phyloP scores from a whole-genome alignment of 371 early-diverging fungal species.

The Mortierella sp. region DNA sequence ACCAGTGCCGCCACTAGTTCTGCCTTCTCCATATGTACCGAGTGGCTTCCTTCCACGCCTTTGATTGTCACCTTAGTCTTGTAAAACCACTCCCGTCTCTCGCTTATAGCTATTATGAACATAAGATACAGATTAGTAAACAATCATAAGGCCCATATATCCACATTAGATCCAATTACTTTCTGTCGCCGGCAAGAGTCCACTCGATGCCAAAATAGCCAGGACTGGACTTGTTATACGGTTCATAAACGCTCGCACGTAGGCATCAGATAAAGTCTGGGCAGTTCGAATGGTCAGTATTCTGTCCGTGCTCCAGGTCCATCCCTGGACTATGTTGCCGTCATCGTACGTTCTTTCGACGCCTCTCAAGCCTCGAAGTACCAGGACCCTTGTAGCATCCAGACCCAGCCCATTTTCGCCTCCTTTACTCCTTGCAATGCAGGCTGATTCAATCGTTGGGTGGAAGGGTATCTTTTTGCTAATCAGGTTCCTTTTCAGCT shows the following conservation, averaged over 20 bases:
- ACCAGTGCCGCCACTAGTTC: slow-evolving; percentile 7
- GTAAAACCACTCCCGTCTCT: slow-evolving; percentile 4
- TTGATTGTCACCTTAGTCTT: slow-evolving; percentile 12
- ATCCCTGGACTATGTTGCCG: slow-evolving; percentile 6
- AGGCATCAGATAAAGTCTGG: slow-evolving; percentile 16
- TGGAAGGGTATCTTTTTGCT: slow-evolving; percentile 19
- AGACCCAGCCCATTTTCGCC: slow-evolving; percentile 3
- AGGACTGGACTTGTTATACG: slow-evolving; percentile 15
- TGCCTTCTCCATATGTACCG: slow-evolving; percentile 23
- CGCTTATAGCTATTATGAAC: slow-evolving; percentile 12
- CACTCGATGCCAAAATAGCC: slow-evolving; percentile 12
- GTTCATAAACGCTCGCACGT: slow-evolving; percentile 15
- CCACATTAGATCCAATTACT: no score
- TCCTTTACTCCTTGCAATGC: slow-evolving; percentile 10
- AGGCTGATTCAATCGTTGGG: slow-evolving; percentile 22
- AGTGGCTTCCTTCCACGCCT: slow-evolving; percentile 7
- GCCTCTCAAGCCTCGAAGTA: slow-evolving; percentile 10
- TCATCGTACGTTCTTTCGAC: slow-evolving; percentile 3
- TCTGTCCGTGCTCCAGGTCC: slow-evolving; percentile 24
- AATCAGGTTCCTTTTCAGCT: slow-evolving; percentile 10
- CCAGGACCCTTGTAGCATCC: slow-evolving; percentile 8
- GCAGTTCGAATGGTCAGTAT: slow-evolving; percentile 26
- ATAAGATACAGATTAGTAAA: no score
- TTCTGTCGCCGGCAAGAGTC: neutral
- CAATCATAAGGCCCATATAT: neutral